phyloP scores from a whole-genome alignment of 2,329 filamentous ascomycete genomes.

The Aspergillus floridensis region DNA sequence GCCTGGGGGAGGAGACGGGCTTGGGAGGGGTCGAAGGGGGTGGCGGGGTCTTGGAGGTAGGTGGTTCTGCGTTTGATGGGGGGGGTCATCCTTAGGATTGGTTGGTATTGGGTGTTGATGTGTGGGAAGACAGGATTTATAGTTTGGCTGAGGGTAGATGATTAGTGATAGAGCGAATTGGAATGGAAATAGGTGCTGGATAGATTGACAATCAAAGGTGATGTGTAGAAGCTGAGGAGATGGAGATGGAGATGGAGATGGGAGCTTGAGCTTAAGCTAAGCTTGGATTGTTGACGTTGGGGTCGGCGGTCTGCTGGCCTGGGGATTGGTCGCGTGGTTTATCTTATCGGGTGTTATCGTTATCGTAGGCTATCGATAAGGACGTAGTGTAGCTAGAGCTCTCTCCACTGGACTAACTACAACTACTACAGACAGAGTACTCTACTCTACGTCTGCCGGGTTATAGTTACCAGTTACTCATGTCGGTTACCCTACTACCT shows the following conservation, averaged over 20 bases:
- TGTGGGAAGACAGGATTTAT: no score
- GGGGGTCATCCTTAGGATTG: not conserved
- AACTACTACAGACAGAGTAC: no score
- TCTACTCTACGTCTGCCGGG: no score
- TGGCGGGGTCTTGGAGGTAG: conserved; percentile 67
- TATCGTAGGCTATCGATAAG: not conserved
- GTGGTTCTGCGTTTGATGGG: conserved; percentile 58
- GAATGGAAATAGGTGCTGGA: not conserved
- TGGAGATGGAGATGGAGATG: not conserved
- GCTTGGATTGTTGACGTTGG: not conserved
- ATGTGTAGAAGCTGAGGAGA: not conserved
- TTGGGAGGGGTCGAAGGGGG: conserved; percentile 62
- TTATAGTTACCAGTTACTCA: no score
- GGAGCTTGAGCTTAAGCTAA: not conserved
- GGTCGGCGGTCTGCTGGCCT: not conserved
- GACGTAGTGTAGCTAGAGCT: not conserved
- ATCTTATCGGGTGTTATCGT: not conserved
- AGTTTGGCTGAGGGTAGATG: no score
- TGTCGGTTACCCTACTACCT: not conserved
- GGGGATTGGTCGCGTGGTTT: no score
- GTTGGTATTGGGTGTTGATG: no score
- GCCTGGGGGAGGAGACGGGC: conserved; percentile 56
- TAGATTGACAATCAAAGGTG: no score
- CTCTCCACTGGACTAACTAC: no score
- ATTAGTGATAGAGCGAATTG: not conserved